These are phyloP conservation scores for Aspergillus aculeatus DNA, from an alignment of 2,329 filamentous ascomycete species.

Conservation along the genomic window DNA sequence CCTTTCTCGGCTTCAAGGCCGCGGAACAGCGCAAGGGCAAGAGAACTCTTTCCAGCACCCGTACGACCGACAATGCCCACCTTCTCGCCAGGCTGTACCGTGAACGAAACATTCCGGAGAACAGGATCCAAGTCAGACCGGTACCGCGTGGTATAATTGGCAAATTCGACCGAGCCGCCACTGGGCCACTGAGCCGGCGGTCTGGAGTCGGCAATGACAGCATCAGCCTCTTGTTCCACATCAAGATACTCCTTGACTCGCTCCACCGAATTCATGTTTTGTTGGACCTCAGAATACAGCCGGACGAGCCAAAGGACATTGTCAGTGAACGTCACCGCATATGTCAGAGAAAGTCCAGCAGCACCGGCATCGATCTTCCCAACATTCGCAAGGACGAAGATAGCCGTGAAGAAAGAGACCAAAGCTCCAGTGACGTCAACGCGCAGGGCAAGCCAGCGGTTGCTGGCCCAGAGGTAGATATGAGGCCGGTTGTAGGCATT, in stretches of 20 bases:
- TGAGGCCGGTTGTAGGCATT: conserved; percentile 91
- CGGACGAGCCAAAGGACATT: conserved; percentile 96
- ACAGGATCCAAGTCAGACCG: conserved; percentile 84
- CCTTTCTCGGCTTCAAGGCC: conserved; percentile 88
- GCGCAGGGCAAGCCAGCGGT: conserved; percentile 92
- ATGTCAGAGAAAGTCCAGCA: conserved; percentile 89
- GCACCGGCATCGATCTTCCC: conserved; percentile 84
- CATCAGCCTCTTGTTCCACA: conserved; percentile 85
- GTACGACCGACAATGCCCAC: conserved; percentile 95
- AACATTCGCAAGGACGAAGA: conserved; percentile 82
- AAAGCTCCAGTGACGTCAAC: conserved; percentile 88
- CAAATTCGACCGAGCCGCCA: conserved; percentile 81
- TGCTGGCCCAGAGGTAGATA: conserved; percentile 94
- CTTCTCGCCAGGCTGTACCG: conserved; percentile 82
- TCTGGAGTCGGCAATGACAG: conserved; percentile 73
- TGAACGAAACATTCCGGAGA: conserved; percentile 78
- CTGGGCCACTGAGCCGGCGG: conserved; percentile 82
- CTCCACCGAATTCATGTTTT: conserved; percentile 99
- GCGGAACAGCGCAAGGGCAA: conserved; percentile 89
- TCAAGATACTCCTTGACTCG: conserved; percentile 96
- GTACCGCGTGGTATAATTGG: conserved; percentile 85
- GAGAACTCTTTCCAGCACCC: conserved; percentile 92
- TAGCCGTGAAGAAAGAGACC: conserved; percentile 89
- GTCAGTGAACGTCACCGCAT: conserved; percentile 94
- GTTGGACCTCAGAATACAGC: conserved; percentile 90